Evolutionary conservation across 305 asterid species (phyloP), one percentile per base, ranked within the genome.

Genomic region (Fraxinus nigra): DNA sequence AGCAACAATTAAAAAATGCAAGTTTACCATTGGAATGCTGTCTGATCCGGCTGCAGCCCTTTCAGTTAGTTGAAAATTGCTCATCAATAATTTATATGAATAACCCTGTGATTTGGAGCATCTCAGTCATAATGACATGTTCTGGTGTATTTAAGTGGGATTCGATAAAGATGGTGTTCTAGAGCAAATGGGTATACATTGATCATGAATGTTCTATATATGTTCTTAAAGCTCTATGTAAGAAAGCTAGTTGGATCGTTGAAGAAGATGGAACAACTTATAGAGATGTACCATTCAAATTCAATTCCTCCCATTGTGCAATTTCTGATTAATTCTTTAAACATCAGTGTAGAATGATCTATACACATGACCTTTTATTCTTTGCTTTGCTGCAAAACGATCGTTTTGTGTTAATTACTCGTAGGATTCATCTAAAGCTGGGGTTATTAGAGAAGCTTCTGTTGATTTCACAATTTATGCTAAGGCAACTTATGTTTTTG

Each of bases 31-130:
- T 80, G 98, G 93, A 79, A 95, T 95, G 93, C 34, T 95, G 87
- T 93, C 98, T 56, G 98, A 95, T 82, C 98, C 98, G 74, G 89
- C 95, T 79, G 98, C 98, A 74, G 98, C 98, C 81, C 88, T 95
- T 77, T 92, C 98, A 83, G 98, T 95, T 84, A 82, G 93, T 91
- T 83, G 28, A 59, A 14, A 33, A 48, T 33, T 48, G 7, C 32
- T 24, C 43, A 26, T 46, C 56, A 73, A 7, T 33, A 32, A 46
- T 43, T 43, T 18, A 69, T n/a, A 20, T 77, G 40, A 14, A 18
- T 61, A 37, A 24, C 34, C 9, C 76, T 72, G 46, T 73, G 9
- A 51, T 72, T 3, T 75, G 37, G 35, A 48, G 80, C 10, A 14
- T 78, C 85, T 79, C 63, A 59, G 54, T 30, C 51, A 33, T 38